phyloP scores from a whole-genome alignment of 257 asterid genomes.

The Nicotiana knightiana region DNA sequence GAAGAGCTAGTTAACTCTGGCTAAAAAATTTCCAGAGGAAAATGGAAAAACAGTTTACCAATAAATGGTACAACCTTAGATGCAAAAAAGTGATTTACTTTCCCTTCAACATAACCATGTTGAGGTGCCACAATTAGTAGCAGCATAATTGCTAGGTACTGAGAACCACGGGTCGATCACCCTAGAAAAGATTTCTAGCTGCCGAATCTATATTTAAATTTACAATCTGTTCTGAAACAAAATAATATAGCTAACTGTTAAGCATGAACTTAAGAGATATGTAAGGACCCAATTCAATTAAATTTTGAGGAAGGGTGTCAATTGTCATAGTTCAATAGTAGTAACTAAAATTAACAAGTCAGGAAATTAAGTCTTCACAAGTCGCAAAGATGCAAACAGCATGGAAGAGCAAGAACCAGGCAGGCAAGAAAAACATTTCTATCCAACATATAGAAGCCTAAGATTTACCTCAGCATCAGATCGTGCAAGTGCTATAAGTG shows the following conservation, averaged over 20 bases:
- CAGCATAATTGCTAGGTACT: background rate
- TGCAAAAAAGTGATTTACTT: background rate
- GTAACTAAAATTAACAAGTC: background rate
- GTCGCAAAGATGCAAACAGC: background rate
- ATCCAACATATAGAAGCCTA: background rate
- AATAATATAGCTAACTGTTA: background rate
- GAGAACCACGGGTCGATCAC: background rate
- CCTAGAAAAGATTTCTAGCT: background rate
- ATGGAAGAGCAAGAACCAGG: background rate
- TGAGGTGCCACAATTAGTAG: background rate
- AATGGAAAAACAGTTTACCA: background rate
- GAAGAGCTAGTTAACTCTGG: background rate
- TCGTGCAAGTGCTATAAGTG: slow-evolving; percentile 70
- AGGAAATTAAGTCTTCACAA: background rate
- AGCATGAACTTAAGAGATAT: background rate
- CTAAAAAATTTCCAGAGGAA: background rate
- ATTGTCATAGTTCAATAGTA: background rate
- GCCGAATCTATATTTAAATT: background rate
- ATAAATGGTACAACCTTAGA: background rate
- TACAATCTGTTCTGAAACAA: background rate
- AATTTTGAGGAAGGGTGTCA: background rate
- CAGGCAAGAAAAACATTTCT: background rate
- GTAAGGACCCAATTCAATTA: background rate
- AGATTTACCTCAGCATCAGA: slow-evolving; percentile 60
- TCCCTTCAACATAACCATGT: background rate